Evolutionary conservation across 1,139 yeast species (phyloP), one percentile per base, ranked within the genome.

Genomic region (Candida tropicalis): DNA sequence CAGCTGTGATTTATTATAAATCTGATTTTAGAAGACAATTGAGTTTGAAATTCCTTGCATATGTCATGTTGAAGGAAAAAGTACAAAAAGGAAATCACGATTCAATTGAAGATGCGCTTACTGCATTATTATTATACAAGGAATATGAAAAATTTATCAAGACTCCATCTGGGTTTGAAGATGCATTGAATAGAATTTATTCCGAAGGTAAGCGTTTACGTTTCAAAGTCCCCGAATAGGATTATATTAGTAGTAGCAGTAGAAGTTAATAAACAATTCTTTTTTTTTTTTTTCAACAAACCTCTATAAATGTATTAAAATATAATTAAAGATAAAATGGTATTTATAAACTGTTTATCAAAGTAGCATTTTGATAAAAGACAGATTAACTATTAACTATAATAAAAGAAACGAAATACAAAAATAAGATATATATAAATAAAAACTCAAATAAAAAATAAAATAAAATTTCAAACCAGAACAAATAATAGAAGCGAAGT

Each of bases 71-170:
- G 44, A 79, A 78, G 33, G 84, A 82, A 49, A 77, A 82, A 40
- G 96, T 95, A 16, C 99, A 95, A 62, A 82, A 82, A 2, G 96
- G 95, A 1, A 91, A 91, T 59, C 99, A 95, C 62, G 98, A 95
- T 60, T 91, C 98, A 1, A 89, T 93, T 37, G 99, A 95, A 59
- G 99, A 95, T 68, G 98, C 99, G 0, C 70, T 77, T 44, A 85
- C 95, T 10, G 99, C 99, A 0, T 73, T 95, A 52, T 65, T 80
- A 41, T 68, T 95, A 35, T 95, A 87, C 66, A 80, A 81, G 52
- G 83, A 81, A 58, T 91, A 87, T 56, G 65, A 79, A 54, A 82
- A 83, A 52, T 12, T 18, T 10, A 70, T 91, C 51, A 68, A 70
- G 44, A 73, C 70, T 3, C 62, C 66, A 0, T 93, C 87, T 0